phyloP scores from a whole-genome alignment of 208 protist species.

The Crithidia thermophila region DNA sequence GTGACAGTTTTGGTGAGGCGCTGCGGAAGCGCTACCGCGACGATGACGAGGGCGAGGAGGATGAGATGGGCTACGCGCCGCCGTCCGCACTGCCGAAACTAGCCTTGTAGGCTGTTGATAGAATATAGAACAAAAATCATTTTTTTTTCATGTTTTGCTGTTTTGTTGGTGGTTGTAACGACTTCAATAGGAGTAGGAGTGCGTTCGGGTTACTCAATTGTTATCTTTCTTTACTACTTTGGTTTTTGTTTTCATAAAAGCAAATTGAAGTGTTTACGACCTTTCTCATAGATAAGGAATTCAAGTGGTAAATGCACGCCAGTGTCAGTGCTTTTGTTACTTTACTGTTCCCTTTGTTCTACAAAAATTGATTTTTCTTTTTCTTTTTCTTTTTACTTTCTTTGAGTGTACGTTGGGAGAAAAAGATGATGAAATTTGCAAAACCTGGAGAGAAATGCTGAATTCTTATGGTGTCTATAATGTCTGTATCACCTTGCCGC shows the following conservation, averaged over 20 bases:
- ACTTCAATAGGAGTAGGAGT: no score
- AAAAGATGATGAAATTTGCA: neutral
- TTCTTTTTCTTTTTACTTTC: slow-evolving; percentile 1
- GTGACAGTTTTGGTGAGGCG: slow-evolving; percentile 62
- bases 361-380: no score
- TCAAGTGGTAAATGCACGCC: no score
- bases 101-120: neutral
- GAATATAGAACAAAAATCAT: neutral
- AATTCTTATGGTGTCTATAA: no score
- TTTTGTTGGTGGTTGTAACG: slow-evolving; percentile 3
- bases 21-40: slow-evolving; percentile 84
- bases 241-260: neutral
- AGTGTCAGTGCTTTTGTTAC: no score
- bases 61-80: slow-evolving; percentile 13
- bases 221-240: neutral
- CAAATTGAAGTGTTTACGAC: no score
- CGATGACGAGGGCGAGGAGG: slow-evolving; percentile 65
- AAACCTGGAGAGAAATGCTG: no score
- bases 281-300: no score
- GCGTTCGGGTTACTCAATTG: neutral
- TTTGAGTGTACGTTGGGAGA: neutral
- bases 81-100: slow-evolving; percentile 18
- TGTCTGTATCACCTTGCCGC: no score
- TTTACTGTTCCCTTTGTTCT: no score
- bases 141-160: neutral